Evolutionary conservation across 768 basidiomycete species (phyloP).

Genomic region (Trametes villosa): DNA sequence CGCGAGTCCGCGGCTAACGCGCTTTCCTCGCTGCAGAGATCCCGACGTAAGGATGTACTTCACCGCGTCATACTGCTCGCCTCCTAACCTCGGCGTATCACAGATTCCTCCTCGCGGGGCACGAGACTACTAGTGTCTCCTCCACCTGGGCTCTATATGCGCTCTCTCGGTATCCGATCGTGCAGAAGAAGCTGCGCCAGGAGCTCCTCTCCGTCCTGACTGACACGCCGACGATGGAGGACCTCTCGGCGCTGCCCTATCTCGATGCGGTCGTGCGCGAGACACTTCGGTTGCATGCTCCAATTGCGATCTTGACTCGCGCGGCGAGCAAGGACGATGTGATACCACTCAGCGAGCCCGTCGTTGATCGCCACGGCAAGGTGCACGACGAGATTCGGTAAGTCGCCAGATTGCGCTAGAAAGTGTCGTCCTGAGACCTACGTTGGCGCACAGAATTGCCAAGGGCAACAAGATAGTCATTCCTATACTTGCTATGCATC

Average conservation of each 20-base stretch:
- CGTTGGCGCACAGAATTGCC: constrained; percentile 21
- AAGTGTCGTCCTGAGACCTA: no score
- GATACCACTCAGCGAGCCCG: constrained; percentile 51
- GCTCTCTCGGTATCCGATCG: constrained; percentile 40
- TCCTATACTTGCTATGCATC: constrained; percentile 58
- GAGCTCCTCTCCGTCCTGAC: constrained; percentile 49
- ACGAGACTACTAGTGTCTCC: constrained; percentile 46
- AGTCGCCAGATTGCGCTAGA: constrained; percentile 29
- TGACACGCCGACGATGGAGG: constrained; percentile 62
- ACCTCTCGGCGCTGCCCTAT: constrained; percentile 65
- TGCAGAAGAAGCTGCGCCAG: constrained; percentile 44
- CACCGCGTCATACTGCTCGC: no score
- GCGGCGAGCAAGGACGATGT: constrained; percentile 48
- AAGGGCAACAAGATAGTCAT: constrained; percentile 44
- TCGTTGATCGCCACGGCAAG: constrained; percentile 27
- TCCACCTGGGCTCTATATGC: constrained; percentile 43
- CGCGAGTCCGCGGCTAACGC: no score
- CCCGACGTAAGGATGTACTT: constrained; percentile 22
- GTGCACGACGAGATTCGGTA: constrained; percentile 22
- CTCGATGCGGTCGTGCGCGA: constrained; percentile 71
- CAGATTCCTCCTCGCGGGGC: constrained; percentile 41
- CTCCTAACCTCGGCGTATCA: no score
- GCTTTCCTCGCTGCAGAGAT: constrained; percentile 19
- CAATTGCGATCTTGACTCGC: constrained; percentile 54
- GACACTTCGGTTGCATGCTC: constrained; percentile 58